phyloP scores from a whole-genome alignment of 2,329 filamentous ascomycete species.

The Fusarium staphyleae region DNA sequence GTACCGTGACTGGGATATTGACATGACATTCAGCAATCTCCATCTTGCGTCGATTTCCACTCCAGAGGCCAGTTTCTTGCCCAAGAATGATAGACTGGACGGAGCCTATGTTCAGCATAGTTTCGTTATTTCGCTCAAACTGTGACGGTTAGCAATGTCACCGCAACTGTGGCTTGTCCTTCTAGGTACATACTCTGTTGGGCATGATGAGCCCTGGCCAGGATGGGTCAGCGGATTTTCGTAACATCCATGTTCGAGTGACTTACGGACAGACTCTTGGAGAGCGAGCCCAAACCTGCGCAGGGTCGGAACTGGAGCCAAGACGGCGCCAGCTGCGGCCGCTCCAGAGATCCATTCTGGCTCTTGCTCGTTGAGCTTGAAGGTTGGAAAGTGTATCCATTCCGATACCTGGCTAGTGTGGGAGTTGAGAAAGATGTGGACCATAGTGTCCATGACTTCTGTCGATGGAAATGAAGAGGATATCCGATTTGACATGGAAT shows the following conservation, averaged over 20 bases:
- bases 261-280: slow-evolving; percentile 58
- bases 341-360: slow-evolving; percentile 68
- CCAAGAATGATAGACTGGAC: slow-evolving; percentile 58
- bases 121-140: slow-evolving; percentile 59
- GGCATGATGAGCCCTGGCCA: slow-evolving; percentile 44
- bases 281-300: slow-evolving; percentile 67
- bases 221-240: slow-evolving; percentile 1
- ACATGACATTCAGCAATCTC: slow-evolving; percentile 62
- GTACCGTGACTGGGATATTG: slow-evolving; percentile 54
- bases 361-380: slow-evolving; percentile 61
- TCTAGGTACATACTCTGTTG: slow-evolving; percentile 38
- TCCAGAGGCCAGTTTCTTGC: slow-evolving; percentile 62
- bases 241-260: not conserved
- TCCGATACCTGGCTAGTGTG: slow-evolving; percentile 63
- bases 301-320: slow-evolving; percentile 63
- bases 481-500: slow-evolving; percentile 58
- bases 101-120: slow-evolving; percentile 55
- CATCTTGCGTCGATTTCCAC: slow-evolving; percentile 62
- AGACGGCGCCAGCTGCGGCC: slow-evolving; percentile 65
- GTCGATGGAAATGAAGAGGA: slow-evolving; percentile 69
- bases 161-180: not conserved
- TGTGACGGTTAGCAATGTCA: slow-evolving; percentile 30
- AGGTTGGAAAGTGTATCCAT: slow-evolving; percentile 68
- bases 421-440: slow-evolving; percentile 66
- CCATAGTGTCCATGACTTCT: slow-evolving; percentile 65